Percentiles rank a stretch among this genome's conserved stretches.
Evolutionary conservation across 1,284 basidiomycete genomes (phyloP).

Genomic region (Trichosporon coremiiforme): DNA sequence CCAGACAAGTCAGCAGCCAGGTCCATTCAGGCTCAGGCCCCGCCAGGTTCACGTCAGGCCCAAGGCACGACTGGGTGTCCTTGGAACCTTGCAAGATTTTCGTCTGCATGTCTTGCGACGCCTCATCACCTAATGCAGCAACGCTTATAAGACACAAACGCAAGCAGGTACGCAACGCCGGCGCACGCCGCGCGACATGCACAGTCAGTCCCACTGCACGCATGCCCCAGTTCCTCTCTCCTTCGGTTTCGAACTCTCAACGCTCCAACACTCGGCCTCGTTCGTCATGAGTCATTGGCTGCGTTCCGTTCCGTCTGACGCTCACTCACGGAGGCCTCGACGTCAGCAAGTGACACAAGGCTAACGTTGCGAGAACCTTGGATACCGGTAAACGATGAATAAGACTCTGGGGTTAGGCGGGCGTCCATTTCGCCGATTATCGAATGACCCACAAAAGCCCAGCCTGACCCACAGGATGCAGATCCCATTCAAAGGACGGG

Average conservation of each 20-base stretch:
- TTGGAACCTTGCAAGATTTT: neutral
- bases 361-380: neutral
- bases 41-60: neutral
- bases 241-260: slow-evolving; percentile 11
- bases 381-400: slow-evolving; percentile 6
- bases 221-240: slow-evolving; percentile 2
- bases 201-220: neutral
- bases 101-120: neutral
- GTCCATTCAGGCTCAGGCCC: neutral
- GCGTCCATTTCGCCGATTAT: neutral
- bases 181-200: neutral
- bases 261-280: neutral
- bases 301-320: neutral
- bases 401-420: neutral
- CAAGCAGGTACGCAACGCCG: neutral
- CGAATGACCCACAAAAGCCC: neutral
- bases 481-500: neutral
- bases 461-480: neutral
- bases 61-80: neutral
- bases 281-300: slow-evolving; percentile 9
- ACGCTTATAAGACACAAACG: neutral
- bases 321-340: neutral
- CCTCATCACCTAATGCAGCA: neutral
- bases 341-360: neutral
- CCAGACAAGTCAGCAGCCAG: neutral